Evolutionary conservation across 2,329 filamentous ascomycete genomes (phyloP).

Genomic region (Hymenoscyphus fraxineus): DNA sequence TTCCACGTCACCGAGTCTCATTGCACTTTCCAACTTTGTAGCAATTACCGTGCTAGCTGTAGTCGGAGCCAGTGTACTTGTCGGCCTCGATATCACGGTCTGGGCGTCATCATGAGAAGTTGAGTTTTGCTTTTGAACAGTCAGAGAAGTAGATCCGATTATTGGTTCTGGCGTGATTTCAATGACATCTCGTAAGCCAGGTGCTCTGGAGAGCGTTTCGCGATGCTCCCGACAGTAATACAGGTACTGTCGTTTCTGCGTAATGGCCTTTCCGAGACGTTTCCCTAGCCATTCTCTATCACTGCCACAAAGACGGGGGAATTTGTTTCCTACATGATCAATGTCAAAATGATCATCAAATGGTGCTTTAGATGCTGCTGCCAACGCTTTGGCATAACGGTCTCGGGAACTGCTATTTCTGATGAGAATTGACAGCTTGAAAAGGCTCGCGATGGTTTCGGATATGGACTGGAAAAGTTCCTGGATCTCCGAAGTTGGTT

Average conservation of each 20-base stretch:
- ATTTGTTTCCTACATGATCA: conserved; percentile 16
- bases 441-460: conserved; percentile 12
- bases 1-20: conserved; percentile 1
- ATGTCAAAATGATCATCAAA: conserved; percentile 17
- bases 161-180: not conserved
- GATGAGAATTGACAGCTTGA: conserved; percentile 20
- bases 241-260: conserved; percentile 30
- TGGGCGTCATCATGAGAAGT: conserved; percentile 1
- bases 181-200: not conserved
- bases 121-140: not conserved
- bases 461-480: conserved; percentile 10
- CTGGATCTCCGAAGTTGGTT: not conserved
- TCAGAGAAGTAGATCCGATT: not conserved
- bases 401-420: conserved; percentile 14
- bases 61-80: conserved; percentile 14
- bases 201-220: conserved; percentile 8
- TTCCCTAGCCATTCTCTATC: conserved; percentile 17
- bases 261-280: conserved; percentile 29
- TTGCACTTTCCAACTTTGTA: not conserved
- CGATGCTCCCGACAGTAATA: conserved; percentile 28
- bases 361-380: conserved; percentile 2
- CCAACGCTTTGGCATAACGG: conserved; percentile 16
- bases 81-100: conserved; percentile 10
- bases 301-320: conserved; percentile 1
- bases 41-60: not conserved